Conservation (phyloP, 1,139 yeast genomes). For the Pichia sp. region DNA sequence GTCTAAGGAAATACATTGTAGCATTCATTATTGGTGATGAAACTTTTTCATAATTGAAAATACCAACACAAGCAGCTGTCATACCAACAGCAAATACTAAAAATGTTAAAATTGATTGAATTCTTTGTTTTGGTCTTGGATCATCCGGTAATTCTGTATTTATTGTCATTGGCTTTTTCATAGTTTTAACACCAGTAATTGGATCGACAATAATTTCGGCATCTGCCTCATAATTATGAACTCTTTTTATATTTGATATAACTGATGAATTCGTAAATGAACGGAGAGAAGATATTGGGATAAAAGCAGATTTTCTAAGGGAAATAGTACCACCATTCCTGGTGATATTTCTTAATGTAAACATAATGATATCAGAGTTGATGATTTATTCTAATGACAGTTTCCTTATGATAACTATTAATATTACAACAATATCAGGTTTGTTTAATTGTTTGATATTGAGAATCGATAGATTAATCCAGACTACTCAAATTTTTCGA, state of each 20-base stretch:
- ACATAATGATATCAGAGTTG: no score
- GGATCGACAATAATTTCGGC: conserved; percentile 20
- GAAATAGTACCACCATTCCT: no score
- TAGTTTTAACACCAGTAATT: conserved; percentile 18
- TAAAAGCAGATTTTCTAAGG: no score
- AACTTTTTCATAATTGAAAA: conserved; percentile 88
- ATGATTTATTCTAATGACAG: no score
- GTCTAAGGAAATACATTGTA: conserved; percentile 77
- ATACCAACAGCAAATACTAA: conserved; percentile 58
- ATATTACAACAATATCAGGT: no score
- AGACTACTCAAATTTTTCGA: no score
- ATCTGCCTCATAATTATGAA: conserved; percentile 15
- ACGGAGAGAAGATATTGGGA: background rate
- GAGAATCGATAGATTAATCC: no score
- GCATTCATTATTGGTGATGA: conserved; percentile 83
- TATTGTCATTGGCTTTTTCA: conserved; percentile 45
- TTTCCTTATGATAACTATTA: no score
- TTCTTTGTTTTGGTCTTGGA: conserved; percentile 44
- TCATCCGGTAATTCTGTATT: conserved; percentile 68
- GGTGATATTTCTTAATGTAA: no score
- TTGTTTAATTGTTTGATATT: no score
- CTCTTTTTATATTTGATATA: background rate
- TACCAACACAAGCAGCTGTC: conserved; percentile 57
- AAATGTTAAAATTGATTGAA: conserved; percentile 36
- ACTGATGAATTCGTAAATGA: background rate